These are phyloP conservation scores for Streptanthus diversifolius DNA, from an alignment of 345 rosid species.

Conservation along the genomic window DNA sequence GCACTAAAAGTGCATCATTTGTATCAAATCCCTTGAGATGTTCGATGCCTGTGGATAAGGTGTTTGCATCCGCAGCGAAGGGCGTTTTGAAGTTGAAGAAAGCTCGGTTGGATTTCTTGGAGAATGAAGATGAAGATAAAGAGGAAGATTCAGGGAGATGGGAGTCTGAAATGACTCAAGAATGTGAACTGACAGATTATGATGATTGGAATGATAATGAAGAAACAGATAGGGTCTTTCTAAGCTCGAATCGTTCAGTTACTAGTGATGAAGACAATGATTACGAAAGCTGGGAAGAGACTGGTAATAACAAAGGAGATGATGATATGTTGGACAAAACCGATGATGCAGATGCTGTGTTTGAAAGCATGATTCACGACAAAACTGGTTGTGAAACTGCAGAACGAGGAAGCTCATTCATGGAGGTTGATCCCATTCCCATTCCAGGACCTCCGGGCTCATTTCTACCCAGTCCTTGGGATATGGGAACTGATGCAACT, in stretches of 20 bases:
- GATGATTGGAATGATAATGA: conserved; percentile 28
- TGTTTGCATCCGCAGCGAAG: conserved; percentile 33
- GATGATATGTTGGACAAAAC: conserved; percentile 17
- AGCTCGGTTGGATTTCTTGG: conserved; percentile 34
- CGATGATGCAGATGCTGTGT: conserved; percentile 21
- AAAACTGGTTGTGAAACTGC: conserved; percentile 30
- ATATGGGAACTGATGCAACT: conserved; percentile 51
- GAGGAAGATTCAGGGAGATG: conserved; percentile 35
- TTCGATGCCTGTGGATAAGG: conserved; percentile 31
- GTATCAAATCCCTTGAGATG: conserved; percentile 24
- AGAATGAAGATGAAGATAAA: conserved; percentile 36
- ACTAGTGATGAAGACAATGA: conserved; percentile 29
- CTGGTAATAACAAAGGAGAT: conserved; percentile 8
- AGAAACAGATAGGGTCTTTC: conserved; percentile 33
- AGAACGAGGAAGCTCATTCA: conserved; percentile 48
- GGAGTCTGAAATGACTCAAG: conserved; percentile 45
- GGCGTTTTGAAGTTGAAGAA: conserved; percentile 30
- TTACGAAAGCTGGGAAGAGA: conserved; percentile 28
- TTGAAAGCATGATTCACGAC: conserved; percentile 36
- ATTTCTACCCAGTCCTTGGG: conserved; percentile 89
- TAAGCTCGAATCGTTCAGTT: conserved; percentile 27
- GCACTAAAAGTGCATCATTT: conserved; percentile 15
- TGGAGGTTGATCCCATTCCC: conserved; percentile 86
- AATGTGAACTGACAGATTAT: conserved; percentile 35
- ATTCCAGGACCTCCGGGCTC: conserved; percentile 99